phyloP scores from a whole-genome alignment of 345 rosid species.

The Cardiospermum halicacabum region DNA sequence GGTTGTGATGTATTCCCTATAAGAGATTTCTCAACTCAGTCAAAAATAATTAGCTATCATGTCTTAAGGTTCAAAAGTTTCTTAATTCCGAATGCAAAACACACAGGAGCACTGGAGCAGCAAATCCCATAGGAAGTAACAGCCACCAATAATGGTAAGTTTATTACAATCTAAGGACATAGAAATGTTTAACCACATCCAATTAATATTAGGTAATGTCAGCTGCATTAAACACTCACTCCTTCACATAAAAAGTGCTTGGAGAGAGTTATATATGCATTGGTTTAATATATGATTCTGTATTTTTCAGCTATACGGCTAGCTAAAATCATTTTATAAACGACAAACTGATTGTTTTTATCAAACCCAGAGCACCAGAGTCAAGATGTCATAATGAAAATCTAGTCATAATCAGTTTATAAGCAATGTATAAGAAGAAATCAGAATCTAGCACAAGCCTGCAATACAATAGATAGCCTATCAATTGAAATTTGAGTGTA shows the following conservation, averaged over 20 bases:
- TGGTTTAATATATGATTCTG: conserved; percentile 23
- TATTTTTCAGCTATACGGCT: conserved; percentile 1
- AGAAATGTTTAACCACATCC: conserved; percentile 41
- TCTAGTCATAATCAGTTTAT: not conserved
- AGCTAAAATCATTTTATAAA: conserved; percentile 8
- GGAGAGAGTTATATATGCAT: conserved; percentile 66
- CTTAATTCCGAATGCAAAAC: conserved; percentile 43
- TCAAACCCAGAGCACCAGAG: not conserved
- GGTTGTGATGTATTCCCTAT: conserved; percentile 40
- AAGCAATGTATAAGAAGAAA: not conserved
- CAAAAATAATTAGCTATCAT: conserved; percentile 41
- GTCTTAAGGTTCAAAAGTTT: conserved; percentile 47
- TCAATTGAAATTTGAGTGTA: conserved; percentile 8
- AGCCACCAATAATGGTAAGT: conserved; percentile 43
- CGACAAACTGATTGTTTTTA: conserved; percentile 1
- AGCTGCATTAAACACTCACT: conserved; percentile 65
- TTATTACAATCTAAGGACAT: conserved; percentile 44
- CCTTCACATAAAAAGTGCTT: conserved; percentile 52
- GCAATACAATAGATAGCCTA: not conserved
- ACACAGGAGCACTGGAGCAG: conserved; percentile 39
- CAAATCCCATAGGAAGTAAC: conserved; percentile 62
- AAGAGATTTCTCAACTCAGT: conserved; percentile 33
- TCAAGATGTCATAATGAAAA: not conserved
- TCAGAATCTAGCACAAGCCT: not conserved
- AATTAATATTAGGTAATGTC: conserved; percentile 52